A percentile compares a stretch with the other conserved stretches of the same genome.
phyloP scores from a whole-genome alignment of 1,139 yeast genomes.

The Chernovozyma sophiae-reginae region DNA sequence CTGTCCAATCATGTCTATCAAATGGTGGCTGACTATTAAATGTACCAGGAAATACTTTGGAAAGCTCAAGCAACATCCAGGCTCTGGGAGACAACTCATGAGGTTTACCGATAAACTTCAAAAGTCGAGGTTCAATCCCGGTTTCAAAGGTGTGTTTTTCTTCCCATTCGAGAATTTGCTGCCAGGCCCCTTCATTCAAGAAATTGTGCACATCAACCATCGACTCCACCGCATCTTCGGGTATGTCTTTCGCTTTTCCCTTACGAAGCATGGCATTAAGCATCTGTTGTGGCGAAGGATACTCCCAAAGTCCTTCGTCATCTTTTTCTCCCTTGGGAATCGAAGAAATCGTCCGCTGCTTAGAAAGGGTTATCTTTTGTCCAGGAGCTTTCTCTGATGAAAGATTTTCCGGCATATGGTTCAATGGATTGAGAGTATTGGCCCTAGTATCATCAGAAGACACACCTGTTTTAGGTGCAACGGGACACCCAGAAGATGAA shows the following conservation, averaged over 20 bases:
- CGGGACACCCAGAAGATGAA: constrained; percentile 19
- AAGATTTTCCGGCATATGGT: constrained; percentile 80
- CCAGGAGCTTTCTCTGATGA: constrained; percentile 73
- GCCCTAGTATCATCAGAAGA: constrained; percentile 35
- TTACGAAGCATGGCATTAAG: constrained; percentile 94
- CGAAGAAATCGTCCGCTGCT: constrained; percentile 76
- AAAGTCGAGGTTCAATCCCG: constrained; percentile 65
- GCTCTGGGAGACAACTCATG: constrained; percentile 89
- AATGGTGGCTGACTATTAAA: constrained; percentile 85
- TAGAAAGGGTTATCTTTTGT: constrained; percentile 72
- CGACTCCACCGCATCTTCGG: constrained; percentile 92
- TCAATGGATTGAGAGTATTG: constrained; percentile 84
- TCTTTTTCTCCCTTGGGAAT: constrained; percentile 80
- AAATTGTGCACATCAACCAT: constrained; percentile 98
- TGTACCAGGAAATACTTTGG: constrained; percentile 65
- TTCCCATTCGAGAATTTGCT: constrained; percentile 92
- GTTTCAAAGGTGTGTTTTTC: constrained; percentile 47
- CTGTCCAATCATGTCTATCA: constrained; percentile 99
- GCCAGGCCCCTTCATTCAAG: constrained; percentile 97
- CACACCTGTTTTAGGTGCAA: constrained; percentile 13
- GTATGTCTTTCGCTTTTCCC: constrained; percentile 81
- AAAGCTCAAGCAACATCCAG: constrained; percentile 57
- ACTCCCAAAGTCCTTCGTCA: constrained; percentile 85
- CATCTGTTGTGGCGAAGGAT: constrained; percentile 99
- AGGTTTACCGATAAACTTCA: constrained; percentile 90